These are phyloP conservation scores for Hyaloperonospora brassicae DNA, from an alignment of 352 stramenopile species.

Conservation along the genomic window DNA sequence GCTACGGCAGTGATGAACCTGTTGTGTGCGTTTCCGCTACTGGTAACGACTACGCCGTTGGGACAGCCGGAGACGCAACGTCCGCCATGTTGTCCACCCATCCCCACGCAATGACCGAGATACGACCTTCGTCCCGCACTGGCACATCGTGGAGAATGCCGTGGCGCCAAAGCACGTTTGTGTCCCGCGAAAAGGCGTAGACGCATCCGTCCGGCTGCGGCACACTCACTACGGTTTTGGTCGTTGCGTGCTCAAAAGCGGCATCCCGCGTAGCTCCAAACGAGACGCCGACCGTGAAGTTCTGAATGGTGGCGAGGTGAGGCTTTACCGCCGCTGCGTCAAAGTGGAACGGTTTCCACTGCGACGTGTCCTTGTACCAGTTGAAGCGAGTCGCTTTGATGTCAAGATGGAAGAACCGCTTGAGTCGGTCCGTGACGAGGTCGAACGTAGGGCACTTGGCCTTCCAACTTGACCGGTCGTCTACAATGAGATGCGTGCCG, in stretches of 20 bases:
- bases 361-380: conserved; percentile 89
- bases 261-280: conserved; percentile 89
- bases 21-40: background rate
- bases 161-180: conserved; percentile 91
- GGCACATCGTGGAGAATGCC: conserved; percentile 84
- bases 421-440: conserved; percentile 70
- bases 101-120: conserved; percentile 92
- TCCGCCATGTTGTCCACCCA: conserved; percentile 72
- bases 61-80: conserved; percentile 3
- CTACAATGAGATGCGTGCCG: conserved; percentile 88
- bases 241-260: conserved; percentile 84
- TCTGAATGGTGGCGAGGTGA: conserved; percentile 86
- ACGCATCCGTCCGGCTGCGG: conserved; percentile 90
- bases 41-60: conserved; percentile 7
- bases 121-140: conserved; percentile 83
- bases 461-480: conserved; percentile 84
- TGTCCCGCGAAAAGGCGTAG: conserved; percentile 90
- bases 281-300: conserved; percentile 92
- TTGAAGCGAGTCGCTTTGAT: conserved; percentile 92
- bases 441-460: conserved; percentile 69
- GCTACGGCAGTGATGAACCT: no score
- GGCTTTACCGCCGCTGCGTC: conserved; percentile 91
- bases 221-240: conserved; percentile 85
- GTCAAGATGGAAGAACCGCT: conserved; percentile 84
- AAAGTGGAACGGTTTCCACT: conserved; percentile 93